Base-by-base conservation (phyloP, 2,329 filamentous ascomycete species). In the Aspergillus fijiensis region DNA sequence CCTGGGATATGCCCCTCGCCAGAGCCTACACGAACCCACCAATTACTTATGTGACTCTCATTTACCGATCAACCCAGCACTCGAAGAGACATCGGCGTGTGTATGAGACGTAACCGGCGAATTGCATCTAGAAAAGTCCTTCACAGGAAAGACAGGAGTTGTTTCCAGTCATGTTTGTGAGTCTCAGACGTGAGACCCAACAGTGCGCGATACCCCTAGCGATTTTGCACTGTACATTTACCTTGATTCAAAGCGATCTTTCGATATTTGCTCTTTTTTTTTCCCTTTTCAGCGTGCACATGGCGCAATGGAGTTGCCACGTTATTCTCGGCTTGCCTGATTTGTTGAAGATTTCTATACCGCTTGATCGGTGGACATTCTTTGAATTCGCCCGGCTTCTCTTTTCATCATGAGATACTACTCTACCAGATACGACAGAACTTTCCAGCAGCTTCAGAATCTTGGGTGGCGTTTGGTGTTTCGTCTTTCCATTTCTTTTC, bases 11-110 rank as follows among this genome's bases (percentile, higher is more conserved):
- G 31, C 59, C 49, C 39, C 39, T 16, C 53, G 51, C 25, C 59
- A 61, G 29, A 23, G 52, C 21, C 48, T 60, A 14, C 58, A 58
- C 27, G 58, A 60, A 23, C 58, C 60, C 25, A 60, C 58, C n/a
- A 35, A 58, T n/a, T 65, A 63, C 45, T 49, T 69, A 21, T 66
- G 55, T 51, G 66, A 69, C 42, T 72, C 69, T 16, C 61, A 64
- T 57, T 58, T 73, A 39, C 71, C 71, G 12, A 73, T 72, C 59
- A 73, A 72, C 45, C 71, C 71, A 16, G 67, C 67, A 52, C 69
- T 68, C 55, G 58, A 60, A 51, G 60, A 60, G 33, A 53, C 42
- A 47, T 31, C 63, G 29, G 21, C 61, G 49, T 58, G 35, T 27
- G 29, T 63, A 63, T 69, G 57, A 67, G 58, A 47, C 55, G 21